A percentile compares a stretch with the other conserved stretches of the same genome.
Evolutionary conservation across 441 rosid species (phyloP).

Genomic region (Kokia cookei): DNA sequence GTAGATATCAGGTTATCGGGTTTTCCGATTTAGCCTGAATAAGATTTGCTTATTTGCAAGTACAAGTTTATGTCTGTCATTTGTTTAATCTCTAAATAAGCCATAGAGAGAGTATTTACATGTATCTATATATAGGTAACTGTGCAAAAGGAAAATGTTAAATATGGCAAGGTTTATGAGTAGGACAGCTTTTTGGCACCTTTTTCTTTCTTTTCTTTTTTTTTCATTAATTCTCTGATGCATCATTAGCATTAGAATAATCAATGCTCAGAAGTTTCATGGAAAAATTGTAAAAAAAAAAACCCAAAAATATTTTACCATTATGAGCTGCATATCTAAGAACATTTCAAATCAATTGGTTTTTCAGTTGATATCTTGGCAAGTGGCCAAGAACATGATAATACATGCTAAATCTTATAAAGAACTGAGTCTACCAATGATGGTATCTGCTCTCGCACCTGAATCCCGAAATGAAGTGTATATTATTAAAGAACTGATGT

Average conservation of each 20-base stretch:
- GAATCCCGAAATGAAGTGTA: too few species aligned
- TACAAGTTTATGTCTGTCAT: constrained; percentile 20
- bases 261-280: not conserved
- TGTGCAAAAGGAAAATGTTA: constrained; percentile 20
- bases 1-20: constrained; percentile 23
- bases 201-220: not conserved
- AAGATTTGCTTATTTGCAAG: constrained; percentile 32
- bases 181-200: not conserved
- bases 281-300: too few species aligned
- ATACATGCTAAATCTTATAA: too few species aligned
- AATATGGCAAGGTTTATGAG: not conserved
- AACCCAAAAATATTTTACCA: too few species aligned
- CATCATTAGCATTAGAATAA: not conserved
- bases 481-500: too few species aligned
- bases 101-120: constrained; percentile 22
- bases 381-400: too few species aligned
- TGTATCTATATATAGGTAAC: constrained; percentile 38
- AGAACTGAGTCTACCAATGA: too few species aligned
- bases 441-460: too few species aligned
- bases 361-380: not conserved
- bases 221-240: not conserved
- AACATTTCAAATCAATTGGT: not conserved
- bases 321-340: too few species aligned
- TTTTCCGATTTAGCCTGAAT: constrained; percentile 21
- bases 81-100: constrained; percentile 33